Percentiles rank a stretch among this genome's conserved stretches.
phyloP scores from a whole-genome alignment of 2,329 filamentous ascomycete genomes.

The Tolypocladium capitatum region DNA sequence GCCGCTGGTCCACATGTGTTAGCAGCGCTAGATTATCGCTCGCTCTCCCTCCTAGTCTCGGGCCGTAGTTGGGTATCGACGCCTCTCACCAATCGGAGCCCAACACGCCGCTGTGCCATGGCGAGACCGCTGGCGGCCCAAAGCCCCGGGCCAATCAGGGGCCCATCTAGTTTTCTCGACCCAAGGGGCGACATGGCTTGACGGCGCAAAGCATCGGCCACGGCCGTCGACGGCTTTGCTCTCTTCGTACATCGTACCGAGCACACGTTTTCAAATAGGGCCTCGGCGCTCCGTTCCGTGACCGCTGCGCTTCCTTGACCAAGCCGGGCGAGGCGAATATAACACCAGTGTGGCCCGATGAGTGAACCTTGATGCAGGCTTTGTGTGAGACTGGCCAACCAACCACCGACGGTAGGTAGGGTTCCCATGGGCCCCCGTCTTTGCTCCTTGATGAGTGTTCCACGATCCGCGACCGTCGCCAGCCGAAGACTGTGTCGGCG shows the following conservation, averaged over 20 bases:
- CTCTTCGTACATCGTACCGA: neutral
- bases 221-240: neutral
- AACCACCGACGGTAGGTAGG: neutral
- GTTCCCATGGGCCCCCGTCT: too few relatives aligned
- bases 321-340: neutral
- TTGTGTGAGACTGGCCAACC: neutral
- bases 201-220: neutral
- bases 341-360: neutral
- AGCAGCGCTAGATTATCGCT: too few relatives aligned
- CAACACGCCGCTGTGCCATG: constrained; percentile 12
- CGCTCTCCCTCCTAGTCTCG: constrained; percentile 2
- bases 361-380: neutral
- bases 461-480: neutral
- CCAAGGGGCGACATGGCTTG: neutral
- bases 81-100: constrained; percentile 23
- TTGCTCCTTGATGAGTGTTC: neutral
- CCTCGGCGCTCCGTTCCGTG: neutral
- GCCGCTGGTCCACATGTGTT: too few relatives aligned
- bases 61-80: constrained; percentile 24
- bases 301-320: neutral
- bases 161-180: neutral
- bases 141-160: constrained; percentile 12
- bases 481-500: neutral
- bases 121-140: constrained; percentile 11
- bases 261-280: neutral